These are phyloP conservation scores for Epithele typhae DNA, from an alignment of 768 basidiomycete species.

Conservation along the genomic window DNA sequence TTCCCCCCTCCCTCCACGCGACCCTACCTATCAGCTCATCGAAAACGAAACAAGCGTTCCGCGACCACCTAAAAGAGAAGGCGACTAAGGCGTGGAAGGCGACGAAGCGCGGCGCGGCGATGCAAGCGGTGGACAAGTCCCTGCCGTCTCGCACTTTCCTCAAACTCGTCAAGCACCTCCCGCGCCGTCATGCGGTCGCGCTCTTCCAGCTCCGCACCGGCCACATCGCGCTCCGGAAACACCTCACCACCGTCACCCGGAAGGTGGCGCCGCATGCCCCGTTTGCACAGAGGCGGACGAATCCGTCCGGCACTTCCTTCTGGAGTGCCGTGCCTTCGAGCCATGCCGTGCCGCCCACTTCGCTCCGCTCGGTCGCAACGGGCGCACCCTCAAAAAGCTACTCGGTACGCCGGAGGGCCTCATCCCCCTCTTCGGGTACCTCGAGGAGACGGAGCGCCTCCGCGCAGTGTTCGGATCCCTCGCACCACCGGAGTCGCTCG, in stretches of 20 bases:
- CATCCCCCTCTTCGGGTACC: slow-evolving; percentile 7
- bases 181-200: neutral
- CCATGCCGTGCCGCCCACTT: neutral
- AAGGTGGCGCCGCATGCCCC: slow-evolving; percentile 10
- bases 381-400: neutral
- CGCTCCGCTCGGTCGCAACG: neutral
- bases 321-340: slow-evolving; percentile 10
- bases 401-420: slow-evolving; percentile 2
- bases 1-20: neutral
- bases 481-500: too few species aligned
- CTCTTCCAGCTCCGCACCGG: slow-evolving; percentile 30
- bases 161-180: neutral
- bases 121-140: neutral
- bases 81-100: neutral
- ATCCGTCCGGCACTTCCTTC: slow-evolving; percentile 18
- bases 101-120: neutral
- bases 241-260: slow-evolving; percentile 14
- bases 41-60: neutral
- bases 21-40: neutral
- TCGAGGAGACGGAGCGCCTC: slow-evolving; percentile 9
- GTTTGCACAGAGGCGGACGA: slow-evolving; percentile 4
- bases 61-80: neutral
- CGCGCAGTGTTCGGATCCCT: too few species aligned
- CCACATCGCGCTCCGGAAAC: slow-evolving; percentile 27
- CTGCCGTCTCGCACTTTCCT: neutral